phyloP scores from a whole-genome alignment of 805 yeast genomes.

The Candida incommunis region DNA sequence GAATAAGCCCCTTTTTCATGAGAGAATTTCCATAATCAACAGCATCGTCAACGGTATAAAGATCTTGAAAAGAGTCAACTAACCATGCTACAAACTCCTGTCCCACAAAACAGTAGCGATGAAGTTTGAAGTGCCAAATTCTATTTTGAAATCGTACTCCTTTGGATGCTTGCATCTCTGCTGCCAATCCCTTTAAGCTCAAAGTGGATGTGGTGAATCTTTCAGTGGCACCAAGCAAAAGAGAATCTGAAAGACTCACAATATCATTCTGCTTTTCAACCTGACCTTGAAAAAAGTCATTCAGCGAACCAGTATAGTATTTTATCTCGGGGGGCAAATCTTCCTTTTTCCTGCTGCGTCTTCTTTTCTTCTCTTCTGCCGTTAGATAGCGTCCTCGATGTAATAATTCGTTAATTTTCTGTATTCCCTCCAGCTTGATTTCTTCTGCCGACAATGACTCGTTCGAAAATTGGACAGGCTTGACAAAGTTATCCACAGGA shows the following conservation, averaged over 20 bases:
- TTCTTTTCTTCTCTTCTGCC: constrained; percentile 25
- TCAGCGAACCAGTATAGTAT: constrained; percentile 79
- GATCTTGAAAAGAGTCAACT: constrained; percentile 61
- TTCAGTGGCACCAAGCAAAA: constrained; percentile 19
- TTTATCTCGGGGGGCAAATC: constrained; percentile 52
- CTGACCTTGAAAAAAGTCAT: constrained; percentile 44
- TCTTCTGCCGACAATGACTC: constrained; percentile 73
- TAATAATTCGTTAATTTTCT: constrained; percentile 41
- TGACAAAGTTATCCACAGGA: constrained; percentile 53
- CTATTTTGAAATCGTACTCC: constrained; percentile 64
- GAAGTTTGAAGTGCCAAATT: constrained; percentile 80
- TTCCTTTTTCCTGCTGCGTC: constrained; percentile 26
- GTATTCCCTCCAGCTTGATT: constrained; percentile 80
- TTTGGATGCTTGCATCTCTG: constrained; percentile 45
- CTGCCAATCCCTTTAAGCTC: constrained; percentile 39
- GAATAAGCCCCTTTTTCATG: constrained; percentile 57
- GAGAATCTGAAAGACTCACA: constrained; percentile 18
- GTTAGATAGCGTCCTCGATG: constrained; percentile 41
- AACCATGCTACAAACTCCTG: constrained; percentile 80
- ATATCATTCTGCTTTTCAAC: constrained; percentile 22
- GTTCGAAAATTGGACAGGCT: constrained; percentile 25
- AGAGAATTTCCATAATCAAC: constrained; percentile 62
- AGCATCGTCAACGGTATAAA: constrained; percentile 74
- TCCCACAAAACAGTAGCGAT: constrained; percentile 69
- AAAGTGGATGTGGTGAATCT: constrained; percentile 33